Base-by-base conservation (phyloP, 768 basidiomycete species). In the Termitomyces heimii region DNA sequence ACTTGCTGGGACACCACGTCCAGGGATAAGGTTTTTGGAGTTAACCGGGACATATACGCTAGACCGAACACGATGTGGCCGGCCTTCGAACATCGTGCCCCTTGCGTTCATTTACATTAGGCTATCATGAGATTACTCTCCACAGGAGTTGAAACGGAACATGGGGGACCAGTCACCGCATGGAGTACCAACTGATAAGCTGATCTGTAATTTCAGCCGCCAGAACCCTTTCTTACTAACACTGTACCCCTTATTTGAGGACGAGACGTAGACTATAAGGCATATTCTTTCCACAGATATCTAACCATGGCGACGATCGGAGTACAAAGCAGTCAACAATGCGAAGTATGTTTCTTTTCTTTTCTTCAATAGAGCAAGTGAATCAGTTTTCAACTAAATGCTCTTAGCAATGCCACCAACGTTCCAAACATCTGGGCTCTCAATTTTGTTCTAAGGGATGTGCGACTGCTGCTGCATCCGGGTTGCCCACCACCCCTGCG, bases 341-440 rank as follows among this genome's bases (percentile, higher is more conserved):
- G 51, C 39, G 51, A 52, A 28, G 51, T 52, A 29, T 12, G 51
- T 9, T 40, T 20, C 51, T 20, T 51, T 39, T 13, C 37, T 37
- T 39, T 9, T 2, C n/a, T 18, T 51, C 18, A 6, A 28, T 28
- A 2, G 26, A n/a, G 12, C 1, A 4, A 29, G 29, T 20, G 6
- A n/a, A 4, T 2, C 16, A 16, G 16, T 10, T 5, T 24, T 37
- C 7, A 28, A 9, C 10, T 0, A 37, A n/a, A 18, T 39, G 24
- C 4, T 37, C 5, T 28, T 18, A 82, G 80, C 70, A 78, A 59
- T 87, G 86, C 63, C 78, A 82, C 57, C 75, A 76, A 66, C 82
- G 79, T 28, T n/a, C 50, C 8, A 28, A 28, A 40, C n/a, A 29
- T 40, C 7, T 3, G 2, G 37, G 51, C 14, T 52, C 51, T 28